These are phyloP conservation scores for Phytophthora hibernalis DNA, from an alignment of 352 stramenopile species.

Conservation along the genomic window DNA sequence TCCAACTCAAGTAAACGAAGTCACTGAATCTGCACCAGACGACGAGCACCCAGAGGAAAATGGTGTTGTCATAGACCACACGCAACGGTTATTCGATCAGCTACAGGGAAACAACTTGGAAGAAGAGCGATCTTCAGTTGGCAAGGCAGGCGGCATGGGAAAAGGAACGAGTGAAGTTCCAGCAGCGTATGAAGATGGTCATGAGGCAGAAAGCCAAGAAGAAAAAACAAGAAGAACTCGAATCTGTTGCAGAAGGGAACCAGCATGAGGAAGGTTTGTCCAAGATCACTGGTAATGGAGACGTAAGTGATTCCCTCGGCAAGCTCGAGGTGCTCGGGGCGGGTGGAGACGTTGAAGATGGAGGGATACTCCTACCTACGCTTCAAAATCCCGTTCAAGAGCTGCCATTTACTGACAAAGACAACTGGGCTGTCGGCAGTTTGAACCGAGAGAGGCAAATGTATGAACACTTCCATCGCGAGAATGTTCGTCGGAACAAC, in stretches of 20 bases:
- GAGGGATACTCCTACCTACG: constrained; percentile 41
- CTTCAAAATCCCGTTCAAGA: constrained; percentile 53
- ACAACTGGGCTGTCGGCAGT: constrained; percentile 82
- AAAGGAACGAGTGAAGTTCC: constrained; percentile 70
- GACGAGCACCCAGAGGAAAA: constrained; percentile 27
- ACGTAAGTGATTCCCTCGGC: constrained; percentile 34
- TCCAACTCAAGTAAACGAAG: not conserved
- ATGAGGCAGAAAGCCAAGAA: constrained; percentile 56
- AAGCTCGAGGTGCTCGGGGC: constrained; percentile 26
- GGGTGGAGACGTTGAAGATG: constrained; percentile 19
- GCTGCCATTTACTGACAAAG: constrained; percentile 75
- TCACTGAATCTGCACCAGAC: not conserved
- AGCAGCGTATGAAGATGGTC: constrained; percentile 75
- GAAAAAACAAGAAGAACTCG: constrained; percentile 14
- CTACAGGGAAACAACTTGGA: constrained; percentile 77
- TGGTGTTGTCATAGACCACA: constrained; percentile 17
- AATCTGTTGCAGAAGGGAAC: constrained; percentile 12
- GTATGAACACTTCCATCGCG: constrained; percentile 75
- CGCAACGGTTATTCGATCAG: constrained; percentile 68
- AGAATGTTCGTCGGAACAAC: constrained; percentile 66
- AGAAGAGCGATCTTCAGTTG: constrained; percentile 75
- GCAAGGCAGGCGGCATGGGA: constrained; percentile 73
- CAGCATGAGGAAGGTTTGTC: constrained; percentile 16
- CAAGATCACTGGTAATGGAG: constrained; percentile 3
- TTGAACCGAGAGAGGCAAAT: constrained; percentile 80